Percentiles rank a stretch among this genome's conserved stretches.
These are phyloP conservation scores for Petunia secreta DNA, from an alignment of 257 asterid genomes.

Conservation along the genomic window DNA sequence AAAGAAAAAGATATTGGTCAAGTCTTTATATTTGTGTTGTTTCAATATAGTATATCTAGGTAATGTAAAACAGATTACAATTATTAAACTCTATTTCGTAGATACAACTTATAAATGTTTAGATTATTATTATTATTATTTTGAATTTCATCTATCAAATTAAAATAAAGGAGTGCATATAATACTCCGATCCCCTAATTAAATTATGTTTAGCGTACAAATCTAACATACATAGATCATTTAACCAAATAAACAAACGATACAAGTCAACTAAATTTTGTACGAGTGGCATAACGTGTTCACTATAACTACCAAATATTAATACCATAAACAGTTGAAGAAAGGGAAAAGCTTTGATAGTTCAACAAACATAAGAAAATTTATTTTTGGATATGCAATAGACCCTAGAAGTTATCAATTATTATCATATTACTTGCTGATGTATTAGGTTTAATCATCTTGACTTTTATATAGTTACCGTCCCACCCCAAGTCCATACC, in stretches of 20 bases:
- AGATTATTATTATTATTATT: no score
- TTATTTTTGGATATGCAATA: neutral
- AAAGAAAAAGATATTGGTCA: no score
- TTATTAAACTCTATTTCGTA: no score
- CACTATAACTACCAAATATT: neutral
- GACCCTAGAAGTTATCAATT: neutral
- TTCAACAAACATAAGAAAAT: constrained; percentile 10
- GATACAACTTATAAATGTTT: no score
- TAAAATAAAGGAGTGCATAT: no score
- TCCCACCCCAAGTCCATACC: neutral
- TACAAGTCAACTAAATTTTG: neutral
- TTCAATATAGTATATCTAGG: no score
- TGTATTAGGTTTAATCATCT: neutral
- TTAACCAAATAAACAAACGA: neutral
- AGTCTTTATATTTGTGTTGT: no score
- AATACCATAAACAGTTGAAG: neutral
- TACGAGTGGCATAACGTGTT: neutral
- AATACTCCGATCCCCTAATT: neutral
- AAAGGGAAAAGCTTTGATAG: neutral
- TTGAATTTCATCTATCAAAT: no score
- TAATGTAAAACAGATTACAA: no score
- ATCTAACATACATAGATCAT: neutral
- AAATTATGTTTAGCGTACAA: neutral
- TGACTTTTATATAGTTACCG: neutral
- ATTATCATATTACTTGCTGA: neutral